Evolutionary conservation across 805 yeast species (phyloP).

Genomic region (Cyberlindnera saturnus): DNA sequence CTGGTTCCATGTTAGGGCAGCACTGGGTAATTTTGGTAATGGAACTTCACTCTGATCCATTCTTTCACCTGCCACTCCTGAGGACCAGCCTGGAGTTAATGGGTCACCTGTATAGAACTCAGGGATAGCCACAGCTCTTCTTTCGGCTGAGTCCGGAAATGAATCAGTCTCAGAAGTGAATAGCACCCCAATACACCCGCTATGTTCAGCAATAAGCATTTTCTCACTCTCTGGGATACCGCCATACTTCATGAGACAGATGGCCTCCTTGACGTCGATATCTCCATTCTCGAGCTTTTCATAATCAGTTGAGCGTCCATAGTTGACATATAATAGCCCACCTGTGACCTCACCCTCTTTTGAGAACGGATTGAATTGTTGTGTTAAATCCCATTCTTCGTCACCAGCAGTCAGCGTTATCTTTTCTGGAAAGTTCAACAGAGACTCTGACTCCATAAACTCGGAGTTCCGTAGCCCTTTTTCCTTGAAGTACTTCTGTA

Average conservation of each 20-base stretch:
- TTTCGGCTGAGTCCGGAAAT: conserved; percentile 28
- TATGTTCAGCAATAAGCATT: conserved; percentile 45
- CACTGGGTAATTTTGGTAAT: conserved; percentile 65
- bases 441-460: conserved; percentile 45
- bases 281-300: conserved; percentile 29
- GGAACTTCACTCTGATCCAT: conserved; percentile 39
- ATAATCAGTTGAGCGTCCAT: conserved; percentile 57
- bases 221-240: conserved; percentile 44
- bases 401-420: conserved; percentile 20
- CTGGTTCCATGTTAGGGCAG: conserved; percentile 75
- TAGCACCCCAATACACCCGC: conserved; percentile 59
- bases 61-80: conserved; percentile 31
- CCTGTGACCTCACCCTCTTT: conserved; percentile 51
- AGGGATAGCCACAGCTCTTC: conserved; percentile 48
- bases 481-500: conserved; percentile 50
- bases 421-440: conserved; percentile 58
- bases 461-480: conserved; percentile 51
- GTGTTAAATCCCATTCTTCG: conserved; percentile 24
- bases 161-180: conserved; percentile 44
- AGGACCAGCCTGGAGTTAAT: conserved; percentile 70
- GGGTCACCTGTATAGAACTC: conserved; percentile 72
- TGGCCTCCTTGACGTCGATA: conserved; percentile 39
- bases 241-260: conserved; percentile 59
- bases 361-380: conserved; percentile 67
- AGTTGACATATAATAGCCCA: conserved; percentile 55